A percentile compares a stretch with the other conserved stretches of the same genome.
Conservation (phyloP, 495 filamentous ascomycete species). For the Usnea hakonensis region DNA sequence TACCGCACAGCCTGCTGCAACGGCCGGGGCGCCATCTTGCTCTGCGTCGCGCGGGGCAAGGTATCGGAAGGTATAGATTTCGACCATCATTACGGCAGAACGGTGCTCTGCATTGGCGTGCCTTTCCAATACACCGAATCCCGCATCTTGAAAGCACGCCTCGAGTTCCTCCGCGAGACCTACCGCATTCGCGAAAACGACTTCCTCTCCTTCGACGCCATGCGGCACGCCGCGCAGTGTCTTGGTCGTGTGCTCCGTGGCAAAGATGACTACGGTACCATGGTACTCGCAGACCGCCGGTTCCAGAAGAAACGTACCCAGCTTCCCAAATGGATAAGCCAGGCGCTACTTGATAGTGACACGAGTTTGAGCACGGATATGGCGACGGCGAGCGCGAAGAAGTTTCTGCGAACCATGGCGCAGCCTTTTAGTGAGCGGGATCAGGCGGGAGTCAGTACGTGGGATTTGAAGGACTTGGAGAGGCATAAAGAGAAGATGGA, state of each 20-base stretch:
- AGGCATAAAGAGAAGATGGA: constrained; percentile 70
- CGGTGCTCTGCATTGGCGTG: constrained; percentile 92
- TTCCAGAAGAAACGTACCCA: constrained; percentile 86
- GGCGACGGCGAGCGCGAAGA: constrained; percentile 79
- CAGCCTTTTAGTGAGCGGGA: constrained; percentile 76
- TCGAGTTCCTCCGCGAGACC: constrained; percentile 92
- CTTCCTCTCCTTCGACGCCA: constrained; percentile 97
- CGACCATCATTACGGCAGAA: constrained; percentile 96
- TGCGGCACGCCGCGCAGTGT: constrained; percentile 96
- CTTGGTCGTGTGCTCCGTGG: constrained; percentile 90
- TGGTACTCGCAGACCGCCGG: constrained; percentile 90
- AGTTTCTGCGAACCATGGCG: constrained; percentile 83
- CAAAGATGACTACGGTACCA: constrained; percentile 98
- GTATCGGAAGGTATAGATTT: constrained; percentile 98
- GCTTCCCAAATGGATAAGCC: constrained; percentile 95
- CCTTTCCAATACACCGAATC: constrained; percentile 99
- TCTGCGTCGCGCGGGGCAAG: constrained; percentile 94
- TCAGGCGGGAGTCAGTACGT: constrained; percentile 87
- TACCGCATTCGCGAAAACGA: constrained; percentile 97
- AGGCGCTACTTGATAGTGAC: constrained; percentile 75
- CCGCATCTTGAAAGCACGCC: constrained; percentile 87
- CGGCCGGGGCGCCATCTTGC: constrained; percentile 83
- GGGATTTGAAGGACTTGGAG: constrained; percentile 72
- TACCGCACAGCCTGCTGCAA: constrained; percentile 97
- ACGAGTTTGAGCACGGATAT: constrained; percentile 90